A percentile compares a stretch with the other conserved stretches of the same genome.
Conservation (phyloP, 192 early-diverging fungal genomes). For the Coemansia sp. region DNA sequence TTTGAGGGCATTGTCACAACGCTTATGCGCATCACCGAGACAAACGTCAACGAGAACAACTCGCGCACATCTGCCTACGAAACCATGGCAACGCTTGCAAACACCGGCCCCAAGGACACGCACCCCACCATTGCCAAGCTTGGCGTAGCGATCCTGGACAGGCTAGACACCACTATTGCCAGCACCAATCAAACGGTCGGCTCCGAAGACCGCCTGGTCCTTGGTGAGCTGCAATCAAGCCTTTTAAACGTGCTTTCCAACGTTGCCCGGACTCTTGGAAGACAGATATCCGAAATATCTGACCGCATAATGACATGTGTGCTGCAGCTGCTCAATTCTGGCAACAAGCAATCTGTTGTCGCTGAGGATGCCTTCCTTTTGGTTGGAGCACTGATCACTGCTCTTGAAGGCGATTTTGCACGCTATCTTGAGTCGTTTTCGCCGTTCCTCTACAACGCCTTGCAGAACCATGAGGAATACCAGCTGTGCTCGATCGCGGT, state of each 20-base stretch:
- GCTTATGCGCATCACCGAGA: slow-evolving; percentile 73
- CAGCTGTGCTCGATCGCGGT: slow-evolving; percentile 92
- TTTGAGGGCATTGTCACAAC: slow-evolving; percentile 81
- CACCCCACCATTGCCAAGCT: slow-evolving; percentile 74
- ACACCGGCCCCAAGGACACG: slow-evolving; percentile 74
- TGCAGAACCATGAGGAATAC: slow-evolving; percentile 90
- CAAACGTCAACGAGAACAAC: slow-evolving; percentile 78
- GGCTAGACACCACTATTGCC: slow-evolving; percentile 75
- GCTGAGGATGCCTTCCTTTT: slow-evolving; percentile 92
- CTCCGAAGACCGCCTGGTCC: slow-evolving; percentile 76
- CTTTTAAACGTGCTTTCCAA: slow-evolving; percentile 88
- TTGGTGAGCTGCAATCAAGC: slow-evolving; percentile 90
- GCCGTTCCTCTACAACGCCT: slow-evolving; percentile 74
- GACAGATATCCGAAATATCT: slow-evolving; percentile 69
- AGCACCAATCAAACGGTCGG: slow-evolving; percentile 76
- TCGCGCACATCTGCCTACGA: slow-evolving; percentile 91
- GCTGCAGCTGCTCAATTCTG: slow-evolving; percentile 70
- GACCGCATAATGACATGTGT: slow-evolving; percentile 90
- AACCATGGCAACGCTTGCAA: slow-evolving; percentile 83
- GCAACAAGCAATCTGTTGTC: slow-evolving; percentile 77
- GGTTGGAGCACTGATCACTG: slow-evolving; percentile 77
- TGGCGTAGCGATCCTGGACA: slow-evolving; percentile 70
- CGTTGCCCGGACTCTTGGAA: slow-evolving; percentile 77
- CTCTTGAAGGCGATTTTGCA: slow-evolving; percentile 82
- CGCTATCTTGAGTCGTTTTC: slow-evolving; percentile 88